Conservation (phyloP, 768 basidiomycete species). For the Lentinula edodes region DNA sequence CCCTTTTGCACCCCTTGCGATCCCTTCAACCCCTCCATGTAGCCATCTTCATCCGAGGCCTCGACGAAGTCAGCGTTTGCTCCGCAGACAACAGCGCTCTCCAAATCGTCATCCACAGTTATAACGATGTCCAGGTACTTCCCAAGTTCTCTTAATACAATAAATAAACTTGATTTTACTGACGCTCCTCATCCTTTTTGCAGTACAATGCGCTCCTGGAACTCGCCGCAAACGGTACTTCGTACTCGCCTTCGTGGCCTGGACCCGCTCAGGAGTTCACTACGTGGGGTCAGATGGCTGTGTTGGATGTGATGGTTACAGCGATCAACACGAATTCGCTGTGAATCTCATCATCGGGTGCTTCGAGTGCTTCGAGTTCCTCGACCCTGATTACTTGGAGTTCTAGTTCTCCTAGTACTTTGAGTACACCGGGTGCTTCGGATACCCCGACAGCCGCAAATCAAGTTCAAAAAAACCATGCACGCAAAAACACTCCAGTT, state of each 20-base stretch:
- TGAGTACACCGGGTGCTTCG: not conserved
- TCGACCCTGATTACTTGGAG: not conserved
- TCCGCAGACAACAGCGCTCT: conserved; percentile 30
- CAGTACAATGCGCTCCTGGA: conserved; percentile 47
- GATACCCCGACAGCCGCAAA: too few relatives aligned
- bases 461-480: not conserved
- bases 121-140: conserved; percentile 43
- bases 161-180: not conserved
- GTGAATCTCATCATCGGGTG: not conserved
- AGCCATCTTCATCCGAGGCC: conserved; percentile 42
- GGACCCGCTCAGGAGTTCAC: conserved; percentile 41
- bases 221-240: conserved; percentile 35
- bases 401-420: not conserved
- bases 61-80: conserved; percentile 38
- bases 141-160: not conserved
- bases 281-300: conserved; percentile 44
- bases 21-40: too few relatives aligned
- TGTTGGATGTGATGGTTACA: conserved; percentile 31
- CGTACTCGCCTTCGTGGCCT: conserved; percentile 40
- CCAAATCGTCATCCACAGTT: conserved; percentile 37
- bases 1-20: too few relatives aligned
- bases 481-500: too few relatives aligned
- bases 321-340: not conserved
- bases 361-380: not conserved
- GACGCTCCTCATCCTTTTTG: not conserved